Evolutionary conservation across 192 early-diverging fungal species (phyloP).

Genomic region (Coemansia reversa): DNA sequence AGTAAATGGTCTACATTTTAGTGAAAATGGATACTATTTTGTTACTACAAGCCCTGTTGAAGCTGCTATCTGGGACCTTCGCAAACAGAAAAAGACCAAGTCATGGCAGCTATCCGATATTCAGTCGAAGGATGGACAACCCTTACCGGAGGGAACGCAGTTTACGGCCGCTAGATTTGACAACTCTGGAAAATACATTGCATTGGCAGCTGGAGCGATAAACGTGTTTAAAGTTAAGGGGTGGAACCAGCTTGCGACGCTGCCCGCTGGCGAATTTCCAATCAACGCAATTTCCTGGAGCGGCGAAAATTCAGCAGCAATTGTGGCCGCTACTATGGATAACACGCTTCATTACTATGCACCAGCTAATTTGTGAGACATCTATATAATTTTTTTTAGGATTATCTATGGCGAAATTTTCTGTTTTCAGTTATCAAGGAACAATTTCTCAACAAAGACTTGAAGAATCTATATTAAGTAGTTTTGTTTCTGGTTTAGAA

Average conservation of each 20-base stretch:
- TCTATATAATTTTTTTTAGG: background rate
- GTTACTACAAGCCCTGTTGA: slow-evolving; percentile 72
- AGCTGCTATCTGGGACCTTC: slow-evolving; percentile 91
- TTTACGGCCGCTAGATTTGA: slow-evolving; percentile 65
- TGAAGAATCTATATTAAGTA: no score
- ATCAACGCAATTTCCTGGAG: slow-evolving; percentile 2
- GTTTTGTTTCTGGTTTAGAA: no score
- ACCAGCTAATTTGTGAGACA: background rate
- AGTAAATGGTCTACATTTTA: slow-evolving; percentile 77
- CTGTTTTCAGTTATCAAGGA: no score
- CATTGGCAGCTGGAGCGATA: slow-evolving; percentile 61
- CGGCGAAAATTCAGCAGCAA: background rate
- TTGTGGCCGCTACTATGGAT: slow-evolving; percentile 19
- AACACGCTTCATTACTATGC: slow-evolving; percentile 23
- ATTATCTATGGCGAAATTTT: background rate
- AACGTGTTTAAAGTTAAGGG: slow-evolving; percentile 70
- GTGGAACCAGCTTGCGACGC: slow-evolving; percentile 39
- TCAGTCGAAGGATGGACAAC: background rate
- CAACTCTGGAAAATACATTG: slow-evolving; percentile 80
- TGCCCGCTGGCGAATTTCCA: slow-evolving; percentile 11
- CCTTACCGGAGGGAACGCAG: background rate
- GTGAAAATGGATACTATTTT: slow-evolving; percentile 93
- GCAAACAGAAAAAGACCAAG: slow-evolving; percentile 69
- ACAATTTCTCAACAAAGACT: no score
- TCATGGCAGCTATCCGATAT: slow-evolving; percentile 23